Base-by-base conservation (phyloP, 2,329 filamentous ascomycete genomes). In the Volutella citrinella region DNA sequence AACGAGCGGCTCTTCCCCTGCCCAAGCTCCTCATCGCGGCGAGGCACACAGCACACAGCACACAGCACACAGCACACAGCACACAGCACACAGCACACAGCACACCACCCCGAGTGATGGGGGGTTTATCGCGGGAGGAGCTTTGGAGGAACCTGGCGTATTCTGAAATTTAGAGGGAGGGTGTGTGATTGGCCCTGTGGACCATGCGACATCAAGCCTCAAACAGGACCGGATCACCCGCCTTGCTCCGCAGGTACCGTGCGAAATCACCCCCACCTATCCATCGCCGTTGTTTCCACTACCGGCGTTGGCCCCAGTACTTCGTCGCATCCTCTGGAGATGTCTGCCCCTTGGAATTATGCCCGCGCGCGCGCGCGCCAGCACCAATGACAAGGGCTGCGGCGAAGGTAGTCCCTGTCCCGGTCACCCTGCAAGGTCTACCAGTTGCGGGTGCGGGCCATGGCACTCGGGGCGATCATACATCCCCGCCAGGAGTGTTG, bases 251-350 rank as follows among this genome's bases (percentile, higher is more conserved):
- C 30, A 40, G 32, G 40, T 33, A 40, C 42, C 30, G 36, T 31
- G 30, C 32, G 20, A 33, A 29, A 22, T 29, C 16, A 25, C 30
- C 32, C 36, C 38, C 38, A 39, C 45, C 42, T 45, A 43, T 41
- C 39, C 31, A 40, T 44, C 30, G 40, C 46, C 35, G 34, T 21
- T 24, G 40, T 48, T 49, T 42, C 40, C 42, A 48, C 38, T 43
- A 36, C 39, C 40, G 40, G 40, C 28, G 34, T 25, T 44, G 40
- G 34, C 37, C 46, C 50, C 45, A 40, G 48, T n/a, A n/a, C n/a
- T n/a, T n/a, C n/a, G n/a, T n/a, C n/a, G n/a, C n/a, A n/a, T 56
- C 36, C 56, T 59, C 60, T 35, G 64, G 63, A 68, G 67, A 66
- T 68, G 62, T 67, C 65, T 61, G n/a, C n/a, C n/a, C n/a, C n/a